Evolutionary conservation across 75 land plant genomes (phyloP).

Genomic region (Azolla pinnata): DNA sequence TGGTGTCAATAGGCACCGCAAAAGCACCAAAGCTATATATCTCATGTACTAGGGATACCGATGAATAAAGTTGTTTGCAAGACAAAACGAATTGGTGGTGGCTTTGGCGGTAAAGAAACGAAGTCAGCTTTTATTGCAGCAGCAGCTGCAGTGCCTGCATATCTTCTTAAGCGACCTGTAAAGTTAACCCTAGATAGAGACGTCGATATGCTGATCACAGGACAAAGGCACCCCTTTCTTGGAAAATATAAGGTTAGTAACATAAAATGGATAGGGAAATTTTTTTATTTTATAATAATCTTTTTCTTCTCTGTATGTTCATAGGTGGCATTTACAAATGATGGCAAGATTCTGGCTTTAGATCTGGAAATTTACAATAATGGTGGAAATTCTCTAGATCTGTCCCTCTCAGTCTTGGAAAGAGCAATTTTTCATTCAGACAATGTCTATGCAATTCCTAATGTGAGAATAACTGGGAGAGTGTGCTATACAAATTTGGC

Average conservation of each 20-base stretch:
- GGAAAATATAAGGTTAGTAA: slow-evolving; percentile 89
- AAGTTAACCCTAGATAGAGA: slow-evolving; percentile 80
- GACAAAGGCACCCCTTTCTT: slow-evolving; percentile 88
- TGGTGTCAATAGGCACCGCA: slow-evolving; percentile 55
- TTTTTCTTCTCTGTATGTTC: slow-evolving; percentile 2
- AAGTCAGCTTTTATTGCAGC: slow-evolving; percentile 66
- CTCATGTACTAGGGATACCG: slow-evolving; percentile 79
- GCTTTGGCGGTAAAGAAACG: slow-evolving; percentile 98
- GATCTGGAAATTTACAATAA: slow-evolving; percentile 88
- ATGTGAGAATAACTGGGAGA: slow-evolving; percentile 63
- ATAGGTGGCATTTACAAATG: slow-evolving; percentile 84
- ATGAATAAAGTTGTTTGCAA: slow-evolving; percentile 90
- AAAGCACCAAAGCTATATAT: slow-evolving; percentile 73
- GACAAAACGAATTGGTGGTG: slow-evolving; percentile 95
- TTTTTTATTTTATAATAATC: too few relatives aligned
- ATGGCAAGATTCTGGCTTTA: slow-evolving; percentile 70
- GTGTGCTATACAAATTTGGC: slow-evolving; percentile 85
- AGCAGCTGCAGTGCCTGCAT: slow-evolving; percentile 82
- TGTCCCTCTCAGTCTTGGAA: slow-evolving; percentile 71
- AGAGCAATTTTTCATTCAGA: slow-evolving; percentile 92
- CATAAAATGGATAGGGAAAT: too few relatives aligned
- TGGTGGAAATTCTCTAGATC: slow-evolving; percentile 93
- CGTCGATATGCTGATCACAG: slow-evolving; percentile 81
- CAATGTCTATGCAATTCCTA: slow-evolving; percentile 77
- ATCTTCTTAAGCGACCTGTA: slow-evolving; percentile 70